Percentiles rank a stretch among this genome's conserved stretches.
Conservation (phyloP, 768 basidiomycete genomes). For the Cystobasidium onofrii region DNA sequence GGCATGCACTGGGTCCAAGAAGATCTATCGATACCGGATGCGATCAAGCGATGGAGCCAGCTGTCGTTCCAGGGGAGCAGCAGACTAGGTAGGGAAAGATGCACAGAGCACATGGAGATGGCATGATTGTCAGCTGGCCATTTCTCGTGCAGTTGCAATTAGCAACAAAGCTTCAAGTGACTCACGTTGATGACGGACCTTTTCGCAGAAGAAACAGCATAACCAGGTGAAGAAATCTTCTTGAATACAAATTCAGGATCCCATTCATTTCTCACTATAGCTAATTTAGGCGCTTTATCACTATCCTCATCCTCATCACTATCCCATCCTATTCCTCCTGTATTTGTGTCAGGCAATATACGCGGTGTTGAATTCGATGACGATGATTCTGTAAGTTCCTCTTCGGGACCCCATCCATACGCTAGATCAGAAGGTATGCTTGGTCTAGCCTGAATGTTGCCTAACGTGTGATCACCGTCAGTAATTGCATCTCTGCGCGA, state of each 20-base stretch:
- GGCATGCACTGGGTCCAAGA: no score
- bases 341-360: background rate
- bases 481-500: no score
- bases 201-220: background rate
- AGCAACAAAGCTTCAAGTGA: no score
- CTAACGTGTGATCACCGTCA: no score
- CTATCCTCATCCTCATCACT: background rate
- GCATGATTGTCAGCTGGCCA: background rate
- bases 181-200: background rate
- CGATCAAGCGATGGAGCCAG: background rate
- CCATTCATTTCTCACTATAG: background rate
- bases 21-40: background rate
- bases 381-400: background rate
- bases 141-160: no score
- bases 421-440: conserved; percentile 1
- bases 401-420: background rate
- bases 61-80: background rate
- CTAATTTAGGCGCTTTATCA: background rate
- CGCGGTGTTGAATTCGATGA: background rate
- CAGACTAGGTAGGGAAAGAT: background rate
- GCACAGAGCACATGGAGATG: background rate
- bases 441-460: no score
- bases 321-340: background rate
- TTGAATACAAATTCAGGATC: background rate
- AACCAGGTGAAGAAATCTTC: background rate